Conservation (phyloP, 768 basidiomycete species). For the Strobilomyces echinocephalus region DNA sequence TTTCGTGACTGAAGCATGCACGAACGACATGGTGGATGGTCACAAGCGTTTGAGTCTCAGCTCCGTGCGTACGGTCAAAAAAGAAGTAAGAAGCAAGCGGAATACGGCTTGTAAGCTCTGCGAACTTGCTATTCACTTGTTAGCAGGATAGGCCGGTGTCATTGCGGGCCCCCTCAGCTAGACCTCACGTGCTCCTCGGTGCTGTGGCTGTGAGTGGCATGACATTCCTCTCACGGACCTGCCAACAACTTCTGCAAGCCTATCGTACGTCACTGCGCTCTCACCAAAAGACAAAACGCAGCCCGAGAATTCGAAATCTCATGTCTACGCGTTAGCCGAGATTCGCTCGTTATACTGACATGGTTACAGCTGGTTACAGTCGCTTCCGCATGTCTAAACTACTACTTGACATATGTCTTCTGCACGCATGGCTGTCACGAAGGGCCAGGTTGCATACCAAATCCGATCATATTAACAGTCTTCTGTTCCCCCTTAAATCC, state of each 20-base stretch:
- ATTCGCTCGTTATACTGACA: neutral
- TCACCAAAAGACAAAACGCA: neutral
- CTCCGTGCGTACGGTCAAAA: neutral
- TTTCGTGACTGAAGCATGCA: constrained; percentile 81
- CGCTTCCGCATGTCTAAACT: too few relatives aligned
- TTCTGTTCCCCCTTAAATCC: neutral
- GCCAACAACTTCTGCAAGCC: too few relatives aligned
- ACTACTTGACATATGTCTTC: neutral
- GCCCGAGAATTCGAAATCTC: neutral
- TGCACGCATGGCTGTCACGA: neutral
- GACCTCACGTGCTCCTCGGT: too few relatives aligned
- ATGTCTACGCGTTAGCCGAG: neutral
- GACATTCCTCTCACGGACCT: neutral
- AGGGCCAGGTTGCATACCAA: neutral
- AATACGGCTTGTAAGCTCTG: neutral
- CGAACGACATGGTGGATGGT: constrained; percentile 61
- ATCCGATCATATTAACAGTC: neutral
- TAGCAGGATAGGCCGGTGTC: neutral
- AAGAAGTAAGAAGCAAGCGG: neutral
- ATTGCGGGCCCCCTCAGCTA: neutral
- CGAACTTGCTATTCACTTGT: neutral
- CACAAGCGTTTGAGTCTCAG: neutral
- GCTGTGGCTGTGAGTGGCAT: neutral
- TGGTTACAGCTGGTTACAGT: too few relatives aligned
- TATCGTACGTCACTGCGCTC: neutral